These are phyloP conservation scores for Coccomyxa subellipsoidea DNA, from an alignment of 163 green algal species.

Conservation along the genomic window DNA sequence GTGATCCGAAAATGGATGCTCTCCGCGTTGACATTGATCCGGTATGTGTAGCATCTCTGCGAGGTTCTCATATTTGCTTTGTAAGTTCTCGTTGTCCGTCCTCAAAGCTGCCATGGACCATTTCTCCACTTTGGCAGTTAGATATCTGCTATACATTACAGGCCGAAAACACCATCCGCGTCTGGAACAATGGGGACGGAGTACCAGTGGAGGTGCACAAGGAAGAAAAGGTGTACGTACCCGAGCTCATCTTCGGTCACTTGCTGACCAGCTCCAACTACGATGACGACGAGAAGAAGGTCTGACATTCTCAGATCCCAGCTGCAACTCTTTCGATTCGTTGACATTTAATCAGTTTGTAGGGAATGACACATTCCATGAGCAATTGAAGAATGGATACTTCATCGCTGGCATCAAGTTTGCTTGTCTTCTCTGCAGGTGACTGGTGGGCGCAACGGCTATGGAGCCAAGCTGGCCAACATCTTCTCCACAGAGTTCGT, in stretches of 20 bases:
- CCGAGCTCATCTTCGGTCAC: constrained; percentile 99
- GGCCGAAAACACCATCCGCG: constrained; percentile 58
- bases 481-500: constrained; percentile 99
- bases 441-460: constrained; percentile 96
- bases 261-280: constrained; percentile 99
- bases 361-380: too few relatives aligned
- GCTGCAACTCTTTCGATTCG: too few relatives aligned
- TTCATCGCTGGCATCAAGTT: not conserved
- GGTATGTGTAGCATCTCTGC: constrained; percentile 48
- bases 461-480: constrained; percentile 99
- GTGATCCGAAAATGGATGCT: constrained; percentile 88
- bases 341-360: too few relatives aligned
- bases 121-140: too few relatives aligned
- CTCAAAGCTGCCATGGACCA: too few relatives aligned
- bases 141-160: too few relatives aligned
- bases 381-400: too few relatives aligned
- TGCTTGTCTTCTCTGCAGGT: constrained; percentile 50
- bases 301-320: constrained; percentile 21
- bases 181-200: constrained; percentile 97
- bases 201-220: constrained; percentile 97
- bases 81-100: too few relatives aligned
- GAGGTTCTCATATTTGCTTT: too few relatives aligned
- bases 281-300: constrained; percentile 97
- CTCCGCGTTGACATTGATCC: constrained; percentile 82
- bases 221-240: constrained; percentile 93